Conservation (phyloP, 169 alveolate genomes). For the Cryptosporidium tyzzeri region DNA sequence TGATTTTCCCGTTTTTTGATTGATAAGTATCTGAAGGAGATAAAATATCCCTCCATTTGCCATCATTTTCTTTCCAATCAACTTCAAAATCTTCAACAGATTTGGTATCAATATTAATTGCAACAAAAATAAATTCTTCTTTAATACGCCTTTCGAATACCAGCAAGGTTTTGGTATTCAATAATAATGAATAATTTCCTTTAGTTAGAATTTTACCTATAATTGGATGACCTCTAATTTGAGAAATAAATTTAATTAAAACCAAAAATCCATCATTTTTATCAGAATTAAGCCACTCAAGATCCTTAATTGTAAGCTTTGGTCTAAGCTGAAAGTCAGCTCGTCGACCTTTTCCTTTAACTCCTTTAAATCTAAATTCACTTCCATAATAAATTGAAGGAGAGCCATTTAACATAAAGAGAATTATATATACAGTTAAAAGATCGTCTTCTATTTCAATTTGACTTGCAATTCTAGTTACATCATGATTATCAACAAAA, state of each 20-base stretch:
- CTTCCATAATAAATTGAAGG: conserved; percentile 74
- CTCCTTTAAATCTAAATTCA: conserved; percentile 59
- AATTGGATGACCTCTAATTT: conserved; percentile 21
- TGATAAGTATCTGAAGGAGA: conserved; percentile 22
- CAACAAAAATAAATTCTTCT: conserved; percentile 14
- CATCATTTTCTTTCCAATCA: conserved; percentile 42
- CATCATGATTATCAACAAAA: conserved; percentile 71
- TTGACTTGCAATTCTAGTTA: conserved; percentile 68
- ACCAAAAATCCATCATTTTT: conserved; percentile 25
- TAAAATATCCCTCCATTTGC: conserved; percentile 54
- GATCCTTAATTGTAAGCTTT: conserved; percentile 30
- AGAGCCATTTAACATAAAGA: conserved; percentile 43
- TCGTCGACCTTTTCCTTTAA: conserved; percentile 42
- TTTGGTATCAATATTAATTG: conserved; percentile 31
- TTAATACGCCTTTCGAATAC: conserved; percentile 41
- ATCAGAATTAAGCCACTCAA: conserved; percentile 2
- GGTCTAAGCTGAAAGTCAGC: conserved; percentile 71
- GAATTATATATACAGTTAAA: conserved; percentile 27
- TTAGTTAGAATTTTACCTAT: conserved; percentile 14
- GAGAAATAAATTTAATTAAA: conserved; percentile 27
- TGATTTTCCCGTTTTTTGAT: conserved; percentile 34
- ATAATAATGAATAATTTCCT: conserved; percentile 14
- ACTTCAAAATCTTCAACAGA: conserved; percentile 7
- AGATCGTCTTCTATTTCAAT: conserved; percentile 24
- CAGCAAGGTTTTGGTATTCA: conserved; percentile 22